phyloP scores from a whole-genome alignment of 352 stramenopile species.

The Aphanomyces euteiches region DNA sequence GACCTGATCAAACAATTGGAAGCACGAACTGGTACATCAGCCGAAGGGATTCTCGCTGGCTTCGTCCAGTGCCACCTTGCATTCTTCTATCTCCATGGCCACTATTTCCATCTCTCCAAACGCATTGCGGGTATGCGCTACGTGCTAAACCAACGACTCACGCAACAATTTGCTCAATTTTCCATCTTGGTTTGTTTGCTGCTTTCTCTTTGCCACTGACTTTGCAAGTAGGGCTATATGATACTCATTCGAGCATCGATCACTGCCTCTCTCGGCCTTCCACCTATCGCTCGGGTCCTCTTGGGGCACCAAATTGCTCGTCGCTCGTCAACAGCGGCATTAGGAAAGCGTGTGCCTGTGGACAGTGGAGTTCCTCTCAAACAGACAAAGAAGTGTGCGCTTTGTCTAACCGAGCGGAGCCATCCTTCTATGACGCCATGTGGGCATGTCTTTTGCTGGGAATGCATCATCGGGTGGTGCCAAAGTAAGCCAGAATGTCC shows the following conservation, averaged over 20 bases:
- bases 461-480: slow-evolving; percentile 91
- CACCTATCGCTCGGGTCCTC: slow-evolving; percentile 37
- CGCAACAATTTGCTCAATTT: slow-evolving; percentile 54
- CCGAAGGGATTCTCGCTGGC: slow-evolving; percentile 45
- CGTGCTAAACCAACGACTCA: slow-evolving; percentile 67
- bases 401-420: slow-evolving; percentile 79
- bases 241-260: slow-evolving; percentile 63
- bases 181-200: slow-evolving; percentile 52
- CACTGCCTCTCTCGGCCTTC: slow-evolving; percentile 51
- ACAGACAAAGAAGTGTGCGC: slow-evolving; percentile 66
- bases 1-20: slow-evolving; percentile 40
- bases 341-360: slow-evolving; percentile 33
- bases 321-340: neutral
- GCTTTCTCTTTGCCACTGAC: neutral
- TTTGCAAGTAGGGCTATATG: slow-evolving; percentile 54
- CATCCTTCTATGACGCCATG: slow-evolving; percentile 78
- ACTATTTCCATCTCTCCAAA: slow-evolving; percentile 67
- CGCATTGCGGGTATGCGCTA: slow-evolving; percentile 67
- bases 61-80: slow-evolving; percentile 56
- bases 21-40: slow-evolving; percentile 40
- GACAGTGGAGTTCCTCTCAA: slow-evolving; percentile 31
- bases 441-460: slow-evolving; percentile 90
- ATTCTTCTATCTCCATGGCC: slow-evolving; percentile 71
- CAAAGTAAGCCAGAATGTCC: slow-evolving; percentile 89
- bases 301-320: slow-evolving; percentile 40